A percentile compares a stretch with the other conserved stretches of the same genome.
phyloP scores from a whole-genome alignment of 192 early-diverging fungal species.

The Podochytrium sp. region DNA sequence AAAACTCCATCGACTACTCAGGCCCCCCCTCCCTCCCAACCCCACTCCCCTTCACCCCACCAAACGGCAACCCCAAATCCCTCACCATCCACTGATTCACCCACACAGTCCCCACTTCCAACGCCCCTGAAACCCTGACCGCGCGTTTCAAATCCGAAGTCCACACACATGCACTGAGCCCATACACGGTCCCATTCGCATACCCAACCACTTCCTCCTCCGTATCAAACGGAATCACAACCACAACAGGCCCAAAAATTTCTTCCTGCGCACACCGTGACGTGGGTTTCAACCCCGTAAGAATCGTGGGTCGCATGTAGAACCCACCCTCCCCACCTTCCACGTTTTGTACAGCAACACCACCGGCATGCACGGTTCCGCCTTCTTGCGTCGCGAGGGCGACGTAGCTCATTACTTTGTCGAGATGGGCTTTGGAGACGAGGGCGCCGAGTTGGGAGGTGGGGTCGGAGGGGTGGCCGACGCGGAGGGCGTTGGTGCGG shows the following conservation, averaged over 20 bases:
- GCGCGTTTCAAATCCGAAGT: conserved; percentile 65
- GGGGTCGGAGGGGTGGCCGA: conserved; percentile 72
- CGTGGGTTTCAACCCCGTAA: conserved; percentile 49
- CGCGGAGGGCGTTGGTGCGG: conserved; percentile 49
- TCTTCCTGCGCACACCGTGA: conserved; percentile 67
- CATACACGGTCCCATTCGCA: conserved; percentile 75
- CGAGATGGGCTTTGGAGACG: conserved; percentile 69
- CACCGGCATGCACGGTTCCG: conserved; percentile 37
- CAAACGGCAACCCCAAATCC: conserved; percentile 76
- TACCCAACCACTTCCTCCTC: conserved; percentile 73
- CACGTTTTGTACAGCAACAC: conserved; percentile 59
- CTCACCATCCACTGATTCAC: conserved; percentile 77
- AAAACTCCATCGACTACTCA: conserved; percentile 70
- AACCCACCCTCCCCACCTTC: conserved; percentile 67
- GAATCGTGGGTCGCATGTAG: conserved; percentile 80
- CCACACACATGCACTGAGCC: conserved; percentile 77
- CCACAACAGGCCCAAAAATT: conserved; percentile 88
- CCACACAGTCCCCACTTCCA: conserved; percentile 56
- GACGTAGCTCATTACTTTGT: conserved; percentile 74
- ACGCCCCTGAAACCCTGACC: conserved; percentile 58
- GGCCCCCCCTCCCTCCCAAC: conserved; percentile 69
- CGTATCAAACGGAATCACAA: conserved; percentile 72
- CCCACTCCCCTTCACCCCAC: conserved; percentile 70
- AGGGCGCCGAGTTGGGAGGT: conserved; percentile 73
- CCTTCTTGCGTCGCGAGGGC: conserved; percentile 56